phyloP scores from a whole-genome alignment of 805 yeast species.

The Wickerhamiella galacta region DNA sequence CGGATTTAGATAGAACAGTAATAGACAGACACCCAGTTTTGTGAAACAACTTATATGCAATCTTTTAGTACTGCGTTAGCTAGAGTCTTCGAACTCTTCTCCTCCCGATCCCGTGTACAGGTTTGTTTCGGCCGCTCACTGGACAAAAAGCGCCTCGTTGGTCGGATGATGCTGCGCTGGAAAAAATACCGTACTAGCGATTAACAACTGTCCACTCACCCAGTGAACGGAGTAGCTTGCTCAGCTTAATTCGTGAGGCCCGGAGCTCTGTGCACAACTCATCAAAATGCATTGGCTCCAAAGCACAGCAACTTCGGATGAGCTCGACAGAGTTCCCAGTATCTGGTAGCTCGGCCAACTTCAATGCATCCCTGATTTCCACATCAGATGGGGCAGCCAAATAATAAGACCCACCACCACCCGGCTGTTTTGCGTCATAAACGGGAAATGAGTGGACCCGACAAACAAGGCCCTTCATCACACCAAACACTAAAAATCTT shows the following conservation, averaged over 20 bases:
- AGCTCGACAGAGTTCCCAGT: constrained; percentile 1
- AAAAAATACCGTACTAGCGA: too few species aligned
- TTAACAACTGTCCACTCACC: constrained; percentile 12
- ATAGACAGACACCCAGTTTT: too few species aligned
- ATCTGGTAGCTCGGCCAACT: constrained; percentile 1
- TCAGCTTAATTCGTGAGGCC: constrained; percentile 11
- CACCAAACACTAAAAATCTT: constrained; percentile 74
- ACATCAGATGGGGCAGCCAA: too few species aligned
- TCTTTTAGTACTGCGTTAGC: too few species aligned
- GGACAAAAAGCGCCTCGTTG: too few species aligned
- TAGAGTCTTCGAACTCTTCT: too few species aligned
- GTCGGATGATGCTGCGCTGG: too few species aligned
- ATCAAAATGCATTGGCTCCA: constrained; percentile 12
- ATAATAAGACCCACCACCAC: too few species aligned
- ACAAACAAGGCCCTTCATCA: constrained; percentile 64
- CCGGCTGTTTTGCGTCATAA: constrained; percentile 18
- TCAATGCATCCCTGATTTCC: constrained; percentile 4
- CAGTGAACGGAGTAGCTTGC: constrained; percentile 8
- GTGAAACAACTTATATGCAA: too few species aligned
- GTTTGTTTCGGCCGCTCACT: too few species aligned
- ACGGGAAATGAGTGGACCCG: constrained; percentile 67
- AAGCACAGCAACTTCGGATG: constrained; percentile 5
- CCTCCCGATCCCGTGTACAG: too few species aligned
- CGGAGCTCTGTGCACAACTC: constrained; percentile 15
- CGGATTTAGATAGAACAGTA: too few species aligned